Conservation (phyloP, 768 basidiomycete genomes). For the Kockovaella imperatae region DNA sequence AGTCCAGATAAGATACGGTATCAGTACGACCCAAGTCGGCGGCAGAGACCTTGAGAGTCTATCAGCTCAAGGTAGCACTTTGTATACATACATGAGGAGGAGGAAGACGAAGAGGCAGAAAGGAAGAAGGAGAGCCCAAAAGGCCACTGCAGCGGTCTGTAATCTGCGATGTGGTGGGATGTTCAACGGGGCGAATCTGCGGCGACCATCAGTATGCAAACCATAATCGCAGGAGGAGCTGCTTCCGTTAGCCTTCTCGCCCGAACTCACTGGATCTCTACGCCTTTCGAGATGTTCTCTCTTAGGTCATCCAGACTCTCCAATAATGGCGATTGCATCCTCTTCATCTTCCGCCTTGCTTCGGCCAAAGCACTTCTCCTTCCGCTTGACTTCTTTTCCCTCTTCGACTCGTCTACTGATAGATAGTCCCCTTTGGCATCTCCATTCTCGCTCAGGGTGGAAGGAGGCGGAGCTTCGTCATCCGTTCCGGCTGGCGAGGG, state of each 20-base stretch:
- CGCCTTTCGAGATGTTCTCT: constrained; percentile 28
- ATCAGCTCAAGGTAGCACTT: background rate
- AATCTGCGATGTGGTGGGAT: constrained; percentile 78
- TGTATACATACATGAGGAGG: constrained; percentile 58
- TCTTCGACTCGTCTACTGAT: background rate
- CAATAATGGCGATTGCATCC: constrained; percentile 26
- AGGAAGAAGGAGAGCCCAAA: constrained; percentile 77
- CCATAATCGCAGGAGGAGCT: too few relatives aligned
- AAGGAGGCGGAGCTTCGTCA: too few relatives aligned
- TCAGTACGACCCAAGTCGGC: constrained; percentile 74
- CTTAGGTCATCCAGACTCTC: constrained; percentile 23
- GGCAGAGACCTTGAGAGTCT: constrained; percentile 64
- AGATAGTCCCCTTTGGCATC: too few relatives aligned
- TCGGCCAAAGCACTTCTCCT: constrained; percentile 2
- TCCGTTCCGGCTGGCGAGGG: too few relatives aligned
- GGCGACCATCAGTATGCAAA: background rate
- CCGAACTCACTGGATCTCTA: constrained; percentile 31
- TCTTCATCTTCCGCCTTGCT: constrained; percentile 17
- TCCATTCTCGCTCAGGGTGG: too few relatives aligned
- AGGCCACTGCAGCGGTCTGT: constrained; percentile 80
- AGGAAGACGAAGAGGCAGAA: constrained; percentile 62
- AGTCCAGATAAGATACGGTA: constrained; percentile 71
- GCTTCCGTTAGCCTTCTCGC: too few relatives aligned
- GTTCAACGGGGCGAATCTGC: constrained; percentile 70
- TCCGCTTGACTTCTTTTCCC: background rate